Conservation (phyloP, 495 filamentous ascomycete species). For the Hypoxylon crocopeplum region DNA sequence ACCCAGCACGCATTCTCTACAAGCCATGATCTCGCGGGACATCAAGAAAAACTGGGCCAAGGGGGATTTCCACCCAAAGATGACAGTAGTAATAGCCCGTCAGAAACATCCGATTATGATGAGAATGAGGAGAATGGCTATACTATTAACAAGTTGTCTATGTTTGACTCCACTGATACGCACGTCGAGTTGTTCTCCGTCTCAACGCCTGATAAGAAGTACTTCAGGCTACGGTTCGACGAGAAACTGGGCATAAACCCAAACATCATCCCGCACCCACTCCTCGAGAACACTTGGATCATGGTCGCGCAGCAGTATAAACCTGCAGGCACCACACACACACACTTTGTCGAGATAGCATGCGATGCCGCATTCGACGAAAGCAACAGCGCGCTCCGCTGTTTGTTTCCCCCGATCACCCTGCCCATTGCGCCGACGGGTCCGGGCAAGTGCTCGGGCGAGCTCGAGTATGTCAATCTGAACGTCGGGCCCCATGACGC, state of each 20-base stretch:
- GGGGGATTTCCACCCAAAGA: not conserved
- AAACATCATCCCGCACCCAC: conserved; percentile 61
- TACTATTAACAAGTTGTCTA: not conserved
- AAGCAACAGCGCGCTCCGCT: conserved; percentile 44
- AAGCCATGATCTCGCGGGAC: not conserved
- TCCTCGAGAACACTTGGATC: conserved; percentile 50
- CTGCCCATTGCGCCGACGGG: conserved; percentile 53
- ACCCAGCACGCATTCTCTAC: not conserved
- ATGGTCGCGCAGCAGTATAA: conserved; percentile 52
- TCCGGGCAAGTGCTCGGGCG: conserved; percentile 49
- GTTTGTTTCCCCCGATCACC: conserved; percentile 43
- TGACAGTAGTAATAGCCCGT: not conserved
- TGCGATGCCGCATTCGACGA: conserved; percentile 53
- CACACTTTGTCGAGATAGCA: conserved; percentile 49
- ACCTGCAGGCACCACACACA: conserved; percentile 7
- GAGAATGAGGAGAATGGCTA: not conserved
- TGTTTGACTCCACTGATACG: conserved; percentile 5
- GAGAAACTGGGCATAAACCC: conserved; percentile 51
- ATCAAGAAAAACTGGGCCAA: no score
- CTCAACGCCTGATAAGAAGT: conserved; percentile 48
- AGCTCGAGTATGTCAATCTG: conserved; percentile 42
- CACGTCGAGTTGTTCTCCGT: conserved; percentile 51
- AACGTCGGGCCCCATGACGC: conserved; percentile 60
- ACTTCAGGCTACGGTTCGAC: conserved; percentile 54
- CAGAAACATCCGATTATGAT: not conserved